Evolutionary conservation across 257 asterid species (phyloP).

Genomic region (Solanum paucissectum): DNA sequence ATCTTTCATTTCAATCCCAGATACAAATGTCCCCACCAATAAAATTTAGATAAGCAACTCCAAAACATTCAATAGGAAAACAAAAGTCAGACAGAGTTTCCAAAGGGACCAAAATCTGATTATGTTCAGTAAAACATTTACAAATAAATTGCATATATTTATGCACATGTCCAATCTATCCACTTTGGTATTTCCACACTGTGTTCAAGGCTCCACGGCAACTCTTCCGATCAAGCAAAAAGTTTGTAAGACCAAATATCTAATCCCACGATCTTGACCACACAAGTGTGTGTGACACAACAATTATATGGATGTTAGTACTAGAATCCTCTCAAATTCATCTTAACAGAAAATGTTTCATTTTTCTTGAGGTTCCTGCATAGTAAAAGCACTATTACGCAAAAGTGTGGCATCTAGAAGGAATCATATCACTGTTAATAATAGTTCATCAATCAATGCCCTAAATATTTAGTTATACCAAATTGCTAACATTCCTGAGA

Average conservation of each 20-base stretch:
- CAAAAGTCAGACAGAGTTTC: background rate
- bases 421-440: background rate
- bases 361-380: background rate
- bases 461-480: background rate
- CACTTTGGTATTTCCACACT: background rate
- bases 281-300: background rate
- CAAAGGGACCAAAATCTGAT: background rate
- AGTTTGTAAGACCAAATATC: background rate
- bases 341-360: background rate
- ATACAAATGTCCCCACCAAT: background rate
- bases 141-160: background rate
- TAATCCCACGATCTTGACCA: background rate
- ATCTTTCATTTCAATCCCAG: background rate
- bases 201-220: background rate
- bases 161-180: background rate
- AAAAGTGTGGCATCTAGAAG: background rate
- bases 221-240: background rate
- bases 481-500: background rate
- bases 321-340: background rate
- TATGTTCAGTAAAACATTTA: background rate
- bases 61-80: background rate
- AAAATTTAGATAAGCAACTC: background rate
- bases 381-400: background rate
- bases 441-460: background rate
- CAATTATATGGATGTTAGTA: background rate